Evolutionary conservation across 768 basidiomycete species (phyloP).

Genomic region (Hygrophorus russula): DNA sequence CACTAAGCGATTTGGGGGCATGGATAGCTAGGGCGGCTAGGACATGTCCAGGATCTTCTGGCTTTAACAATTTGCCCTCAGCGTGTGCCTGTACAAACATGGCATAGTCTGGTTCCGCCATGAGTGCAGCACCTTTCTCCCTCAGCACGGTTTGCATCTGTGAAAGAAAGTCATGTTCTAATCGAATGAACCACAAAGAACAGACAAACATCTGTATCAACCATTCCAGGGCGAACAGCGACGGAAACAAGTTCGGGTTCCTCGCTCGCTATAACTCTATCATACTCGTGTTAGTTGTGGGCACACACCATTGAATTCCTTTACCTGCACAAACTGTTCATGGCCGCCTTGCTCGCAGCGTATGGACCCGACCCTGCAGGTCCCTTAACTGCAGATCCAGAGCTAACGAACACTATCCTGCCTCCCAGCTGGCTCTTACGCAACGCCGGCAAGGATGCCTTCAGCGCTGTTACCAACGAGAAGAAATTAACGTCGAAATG

Average conservation of each 20-base stretch:
- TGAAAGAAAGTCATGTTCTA: conserved; percentile 1
- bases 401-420: conserved; percentile 72
- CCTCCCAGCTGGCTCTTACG: conserved; percentile 49
- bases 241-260: conserved; percentile 67
- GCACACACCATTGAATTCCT: conserved; percentile 4
- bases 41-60: conserved; percentile 67
- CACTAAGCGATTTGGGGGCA: conserved; percentile 53
- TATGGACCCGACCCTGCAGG: conserved; percentile 71
- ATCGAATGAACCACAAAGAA: conserved; percentile 1
- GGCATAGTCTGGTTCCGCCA: conserved; percentile 44
- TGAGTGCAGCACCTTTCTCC: conserved; percentile 33
- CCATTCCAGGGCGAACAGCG: conserved; percentile 80
- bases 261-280: conserved; percentile 75
- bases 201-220: conserved; percentile 62
- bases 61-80: conserved; percentile 62
- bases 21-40: conserved; percentile 65
- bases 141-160: conserved; percentile 67
- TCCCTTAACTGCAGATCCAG: conserved; percentile 67
- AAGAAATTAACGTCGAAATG: conserved; percentile 87
- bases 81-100: conserved; percentile 46
- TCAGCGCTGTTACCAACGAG: conserved; percentile 63
- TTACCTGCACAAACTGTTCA: conserved; percentile 81
- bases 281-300: neutral
- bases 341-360: conserved; percentile 76
- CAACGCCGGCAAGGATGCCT: conserved; percentile 57